phyloP scores from a whole-genome alignment of 805 yeast species.

The Candida xyloterini region DNA sequence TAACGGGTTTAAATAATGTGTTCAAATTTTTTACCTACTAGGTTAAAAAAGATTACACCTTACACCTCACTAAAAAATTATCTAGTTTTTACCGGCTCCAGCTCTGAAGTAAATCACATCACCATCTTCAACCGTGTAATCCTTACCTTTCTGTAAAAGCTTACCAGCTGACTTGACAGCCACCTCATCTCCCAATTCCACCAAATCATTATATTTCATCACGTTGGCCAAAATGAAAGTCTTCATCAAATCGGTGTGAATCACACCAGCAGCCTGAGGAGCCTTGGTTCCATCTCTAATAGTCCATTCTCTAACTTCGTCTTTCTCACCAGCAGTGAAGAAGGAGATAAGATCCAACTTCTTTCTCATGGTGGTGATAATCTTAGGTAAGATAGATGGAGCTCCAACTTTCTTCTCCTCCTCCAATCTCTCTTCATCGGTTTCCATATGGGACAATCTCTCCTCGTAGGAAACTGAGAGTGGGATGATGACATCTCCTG shows the following conservation, averaged over 20 bases:
- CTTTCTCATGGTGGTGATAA: slow-evolving; percentile 63
- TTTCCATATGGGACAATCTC: slow-evolving; percentile 81
- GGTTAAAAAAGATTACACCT: background rate
- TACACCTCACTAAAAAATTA: slow-evolving; percentile 3
- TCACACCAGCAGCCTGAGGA: slow-evolving; percentile 87
- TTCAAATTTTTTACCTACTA: background rate
- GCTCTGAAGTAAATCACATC: slow-evolving; percentile 76
- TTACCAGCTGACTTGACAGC: slow-evolving; percentile 56
- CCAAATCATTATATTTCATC: slow-evolving; percentile 61
- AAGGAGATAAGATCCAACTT: slow-evolving; percentile 72
- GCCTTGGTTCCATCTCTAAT: slow-evolving; percentile 72
- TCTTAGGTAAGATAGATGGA: slow-evolving; percentile 55
- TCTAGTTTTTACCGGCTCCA: slow-evolving; percentile 54
- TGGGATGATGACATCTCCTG: slow-evolving; percentile 84
- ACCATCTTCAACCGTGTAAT: slow-evolving; percentile 78
- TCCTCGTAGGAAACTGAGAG: slow-evolving; percentile 91
- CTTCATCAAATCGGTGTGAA: slow-evolving; percentile 79
- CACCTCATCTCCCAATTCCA: slow-evolving; percentile 49
- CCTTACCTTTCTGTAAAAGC: slow-evolving; percentile 68
- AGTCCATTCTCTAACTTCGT: slow-evolving; percentile 88
- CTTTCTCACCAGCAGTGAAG: slow-evolving; percentile 78
- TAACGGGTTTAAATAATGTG: background rate
- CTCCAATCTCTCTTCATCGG: slow-evolving; percentile 46
- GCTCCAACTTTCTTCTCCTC: slow-evolving; percentile 37
- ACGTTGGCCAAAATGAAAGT: slow-evolving; percentile 81